These are phyloP conservation scores for Verticillium albo-atrum DNA, from an alignment of 2,329 filamentous ascomycete genomes.

Conservation along the genomic window DNA sequence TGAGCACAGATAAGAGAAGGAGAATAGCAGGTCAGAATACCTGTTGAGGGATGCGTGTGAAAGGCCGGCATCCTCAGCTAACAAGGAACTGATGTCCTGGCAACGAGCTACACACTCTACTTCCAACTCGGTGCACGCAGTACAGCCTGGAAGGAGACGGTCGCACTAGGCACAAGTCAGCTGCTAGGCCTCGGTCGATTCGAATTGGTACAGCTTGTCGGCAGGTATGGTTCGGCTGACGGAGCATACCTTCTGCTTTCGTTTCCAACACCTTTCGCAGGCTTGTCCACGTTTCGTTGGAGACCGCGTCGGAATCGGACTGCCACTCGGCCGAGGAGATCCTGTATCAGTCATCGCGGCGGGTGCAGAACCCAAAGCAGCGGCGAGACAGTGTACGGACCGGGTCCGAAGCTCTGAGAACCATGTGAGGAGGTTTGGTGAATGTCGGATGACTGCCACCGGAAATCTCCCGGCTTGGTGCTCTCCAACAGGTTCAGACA, in stretches of 20 bases:
- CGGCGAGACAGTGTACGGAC: no score
- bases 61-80: background rate
- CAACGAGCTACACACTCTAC: slow-evolving; percentile 3
- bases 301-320: background rate
- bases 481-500: no score
- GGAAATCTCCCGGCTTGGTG: no score
- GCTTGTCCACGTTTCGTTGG: background rate
- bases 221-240: no score
- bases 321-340: background rate
- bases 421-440: no score
- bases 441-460: no score
- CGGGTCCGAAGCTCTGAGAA: no score
- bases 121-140: background rate
- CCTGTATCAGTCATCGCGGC: background rate
- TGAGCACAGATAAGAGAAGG: background rate
- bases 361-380: no score
- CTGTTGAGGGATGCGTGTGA: slow-evolving; percentile 4
- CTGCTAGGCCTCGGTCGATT: no score
- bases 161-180: slow-evolving; percentile 2
- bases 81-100: slow-evolving; percentile 2
- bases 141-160: slow-evolving; percentile 3
- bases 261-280: slow-evolving; percentile 7
- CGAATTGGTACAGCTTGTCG: no score
- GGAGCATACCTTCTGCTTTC: slow-evolving; percentile 6
- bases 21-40: background rate